These are phyloP conservation scores for Erigeron canadensis DNA, from an alignment of 129 eudicot genomes.

Conservation along the genomic window DNA sequence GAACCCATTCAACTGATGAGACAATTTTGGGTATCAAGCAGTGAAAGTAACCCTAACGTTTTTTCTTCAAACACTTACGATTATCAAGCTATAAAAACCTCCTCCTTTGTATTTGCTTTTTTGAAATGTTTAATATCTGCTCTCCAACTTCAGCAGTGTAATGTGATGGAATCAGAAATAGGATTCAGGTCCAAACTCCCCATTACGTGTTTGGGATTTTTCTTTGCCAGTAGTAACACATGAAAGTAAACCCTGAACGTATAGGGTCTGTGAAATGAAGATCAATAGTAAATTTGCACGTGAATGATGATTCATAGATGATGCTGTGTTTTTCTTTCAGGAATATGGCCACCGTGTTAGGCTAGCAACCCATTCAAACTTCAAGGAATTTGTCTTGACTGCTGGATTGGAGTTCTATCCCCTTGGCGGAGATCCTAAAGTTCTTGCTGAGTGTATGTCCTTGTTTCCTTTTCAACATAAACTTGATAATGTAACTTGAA, in stretches of 20 bases:
- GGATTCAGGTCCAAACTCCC: no score
- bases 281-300: neutral
- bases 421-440: constrained; percentile 95
- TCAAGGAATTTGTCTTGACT: constrained; percentile 90
- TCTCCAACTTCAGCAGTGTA: neutral
- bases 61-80: neutral
- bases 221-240: neutral
- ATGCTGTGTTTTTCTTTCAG: constrained; percentile 43
- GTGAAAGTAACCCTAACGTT: no score
- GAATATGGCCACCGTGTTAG: constrained; percentile 99
- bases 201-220: no score
- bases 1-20: no score
- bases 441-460: constrained; percentile 93
- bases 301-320: constrained; percentile 9
- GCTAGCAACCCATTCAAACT: constrained; percentile 95
- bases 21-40: no score
- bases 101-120: neutral
- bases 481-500: constrained; percentile 13
- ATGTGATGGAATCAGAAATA: no score
- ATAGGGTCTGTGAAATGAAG: constrained; percentile 5
- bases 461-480: constrained; percentile 12
- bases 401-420: constrained; percentile 99
- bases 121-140: neutral
- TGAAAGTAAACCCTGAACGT: constrained; percentile 6
- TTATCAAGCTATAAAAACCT: neutral